These are phyloP conservation scores for Metarhizium brunneum DNA, from an alignment of 2,329 filamentous ascomycete genomes.

Conservation along the genomic window DNA sequence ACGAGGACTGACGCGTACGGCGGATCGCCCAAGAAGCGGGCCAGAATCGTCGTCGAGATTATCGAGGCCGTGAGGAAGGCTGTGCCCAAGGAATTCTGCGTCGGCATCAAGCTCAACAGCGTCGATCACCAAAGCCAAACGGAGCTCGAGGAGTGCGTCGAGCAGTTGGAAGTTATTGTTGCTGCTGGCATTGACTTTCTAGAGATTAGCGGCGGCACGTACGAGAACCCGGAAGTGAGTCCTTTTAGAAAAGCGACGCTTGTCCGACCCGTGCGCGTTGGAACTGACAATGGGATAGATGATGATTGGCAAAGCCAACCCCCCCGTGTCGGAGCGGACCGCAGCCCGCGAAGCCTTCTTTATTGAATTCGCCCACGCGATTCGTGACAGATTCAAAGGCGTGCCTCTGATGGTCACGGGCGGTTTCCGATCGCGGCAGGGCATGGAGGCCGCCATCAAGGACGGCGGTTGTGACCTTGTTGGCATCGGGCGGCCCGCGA, in stretches of 20 bases:
- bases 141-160: conserved; percentile 41
- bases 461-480: conserved; percentile 31
- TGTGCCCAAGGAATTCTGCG: conserved; percentile 31
- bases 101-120: conserved; percentile 48
- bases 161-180: conserved; percentile 44
- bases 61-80: conserved; percentile 30
- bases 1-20: conserved; percentile 45
- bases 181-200: conserved; percentile 53
- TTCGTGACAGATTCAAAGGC: conserved; percentile 33
- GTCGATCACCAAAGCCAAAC: conserved; percentile 42
- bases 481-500: conserved; percentile 29
- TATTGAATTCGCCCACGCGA: conserved; percentile 50
- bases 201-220: conserved; percentile 57
- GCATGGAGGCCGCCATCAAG: conserved; percentile 30
- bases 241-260: no score
- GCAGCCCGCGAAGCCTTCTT: conserved; percentile 57
- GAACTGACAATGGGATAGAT: neutral
- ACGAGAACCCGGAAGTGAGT: conserved; percentile 40
- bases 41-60: conserved; percentile 41
- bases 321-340: conserved; percentile 21
- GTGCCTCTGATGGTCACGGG: conserved; percentile 50
- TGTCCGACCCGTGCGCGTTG: neutral
- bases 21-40: conserved; percentile 37
- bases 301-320: neutral
- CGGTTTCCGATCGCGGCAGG: conserved; percentile 44